Percentiles rank a stretch among this genome's conserved stretches.
Conservation (phyloP, 345 rosid species). For the Rhizophora mangle region DNA sequence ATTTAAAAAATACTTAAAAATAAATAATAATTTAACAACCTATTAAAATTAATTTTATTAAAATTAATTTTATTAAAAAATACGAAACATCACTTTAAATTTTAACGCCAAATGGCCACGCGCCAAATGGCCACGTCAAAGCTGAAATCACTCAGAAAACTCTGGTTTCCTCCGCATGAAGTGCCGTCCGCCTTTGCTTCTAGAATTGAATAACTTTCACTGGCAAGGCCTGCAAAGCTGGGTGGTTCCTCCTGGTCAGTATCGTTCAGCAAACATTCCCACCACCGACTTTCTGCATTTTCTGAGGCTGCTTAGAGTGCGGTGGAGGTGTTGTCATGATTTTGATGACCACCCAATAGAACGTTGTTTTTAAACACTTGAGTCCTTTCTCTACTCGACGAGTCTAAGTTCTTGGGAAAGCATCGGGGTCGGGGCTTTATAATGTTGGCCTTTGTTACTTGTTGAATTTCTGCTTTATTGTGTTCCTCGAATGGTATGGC, state of each 20-base stretch:
- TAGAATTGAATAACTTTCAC: neutral
- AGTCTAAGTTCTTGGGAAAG: constrained; percentile 15
- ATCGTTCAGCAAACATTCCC: neutral
- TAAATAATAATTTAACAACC: too few species aligned
- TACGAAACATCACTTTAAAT: too few species aligned
- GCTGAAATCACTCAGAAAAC: neutral
- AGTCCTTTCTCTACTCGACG: constrained; percentile 68
- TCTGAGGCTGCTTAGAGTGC: neutral
- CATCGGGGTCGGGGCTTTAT: constrained; percentile 26
- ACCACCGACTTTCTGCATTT: neutral
- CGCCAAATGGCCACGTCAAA: neutral
- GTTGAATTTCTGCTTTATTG: neutral
- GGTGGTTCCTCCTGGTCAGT: too few species aligned
- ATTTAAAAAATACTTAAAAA: too few species aligned
- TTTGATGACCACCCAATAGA: too few species aligned
- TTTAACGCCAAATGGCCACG: too few species aligned
- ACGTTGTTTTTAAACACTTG: neutral
- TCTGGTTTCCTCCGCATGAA: neutral
- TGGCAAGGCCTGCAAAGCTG: too few species aligned
- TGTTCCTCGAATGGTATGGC: neutral
- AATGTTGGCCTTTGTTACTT: constrained; percentile 8
- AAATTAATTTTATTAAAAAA: too few species aligned
- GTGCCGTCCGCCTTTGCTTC: neutral
- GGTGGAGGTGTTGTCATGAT: neutral
- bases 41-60: too few species aligned